phyloP scores from a whole-genome alignment of 1,284 basidiomycete genomes.

The Neonothopanus nambi region DNA sequence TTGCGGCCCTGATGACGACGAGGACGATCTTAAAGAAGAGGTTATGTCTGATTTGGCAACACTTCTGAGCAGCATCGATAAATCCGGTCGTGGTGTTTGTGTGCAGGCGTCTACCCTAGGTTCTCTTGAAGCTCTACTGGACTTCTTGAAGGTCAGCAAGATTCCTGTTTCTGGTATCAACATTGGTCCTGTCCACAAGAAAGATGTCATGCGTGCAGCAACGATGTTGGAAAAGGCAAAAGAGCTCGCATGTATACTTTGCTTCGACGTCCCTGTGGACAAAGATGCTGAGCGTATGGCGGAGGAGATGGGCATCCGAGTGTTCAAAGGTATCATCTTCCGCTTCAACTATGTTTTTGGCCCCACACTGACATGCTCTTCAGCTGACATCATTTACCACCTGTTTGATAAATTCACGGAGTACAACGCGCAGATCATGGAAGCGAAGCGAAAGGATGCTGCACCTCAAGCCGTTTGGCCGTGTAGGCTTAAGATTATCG shows the following conservation, averaged over 20 bases:
- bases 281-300: conserved; percentile 91
- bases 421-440: conserved; percentile 93
- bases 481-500: conserved; percentile 89
- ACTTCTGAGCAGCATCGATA: conserved; percentile 90
- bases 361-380: conserved; percentile 9
- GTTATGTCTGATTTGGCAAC: conserved; percentile 96
- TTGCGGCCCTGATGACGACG: conserved; percentile 92
- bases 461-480: conserved; percentile 98
- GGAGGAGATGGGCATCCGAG: conserved; percentile 89
- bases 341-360: not conserved
- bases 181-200: conserved; percentile 97
- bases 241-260: conserved; percentile 93
- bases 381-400: conserved; percentile 98
- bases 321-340: conserved; percentile 81
- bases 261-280: conserved; percentile 95
- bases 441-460: conserved; percentile 91
- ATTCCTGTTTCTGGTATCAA: conserved; percentile 98
- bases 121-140: conserved; percentile 94
- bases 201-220: conserved; percentile 89
- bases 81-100: conserved; percentile 93
- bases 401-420: conserved; percentile 96
- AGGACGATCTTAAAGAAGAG: conserved; percentile 92
- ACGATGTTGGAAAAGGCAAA: conserved; percentile 97
- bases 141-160: conserved; percentile 94
- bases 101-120: conserved; percentile 98